Percentiles rank a stretch among this genome's conserved stretches.
phyloP scores from a whole-genome alignment of 2,329 filamentous ascomycete species.

The Chalaropsis ovoidea region DNA sequence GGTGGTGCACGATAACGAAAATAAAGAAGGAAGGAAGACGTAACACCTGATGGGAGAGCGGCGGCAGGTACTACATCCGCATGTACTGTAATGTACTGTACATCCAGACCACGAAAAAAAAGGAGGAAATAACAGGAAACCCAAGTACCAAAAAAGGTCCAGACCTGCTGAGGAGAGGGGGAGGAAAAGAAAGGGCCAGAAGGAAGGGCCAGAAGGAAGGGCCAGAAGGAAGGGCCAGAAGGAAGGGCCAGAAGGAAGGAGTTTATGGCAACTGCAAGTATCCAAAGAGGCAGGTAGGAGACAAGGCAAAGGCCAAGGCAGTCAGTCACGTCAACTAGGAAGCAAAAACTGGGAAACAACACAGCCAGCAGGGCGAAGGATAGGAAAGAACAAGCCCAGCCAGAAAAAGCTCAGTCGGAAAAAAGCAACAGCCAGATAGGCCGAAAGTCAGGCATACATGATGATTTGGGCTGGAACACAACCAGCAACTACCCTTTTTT shows the following conservation, averaged over 20 bases:
- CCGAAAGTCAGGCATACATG: background rate
- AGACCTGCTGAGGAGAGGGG: background rate
- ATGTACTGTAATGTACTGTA: background rate
- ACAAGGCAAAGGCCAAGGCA: background rate
- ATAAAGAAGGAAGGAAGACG: background rate
- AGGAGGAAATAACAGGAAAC: conserved; percentile 3
- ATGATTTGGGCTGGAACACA: background rate
- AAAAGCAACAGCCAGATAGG: no score
- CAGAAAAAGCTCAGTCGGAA: no score
- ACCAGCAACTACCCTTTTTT: background rate
- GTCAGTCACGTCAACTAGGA: background rate
- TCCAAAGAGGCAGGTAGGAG: background rate
- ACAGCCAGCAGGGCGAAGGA: background rate
- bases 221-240: background rate
- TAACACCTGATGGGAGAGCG: background rate
- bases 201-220: no score
- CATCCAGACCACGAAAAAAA: background rate
- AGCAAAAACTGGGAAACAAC: background rate
- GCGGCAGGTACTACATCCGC: background rate
- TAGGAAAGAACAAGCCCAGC: no score
- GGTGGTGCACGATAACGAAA: conserved; percentile 12
- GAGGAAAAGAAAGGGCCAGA: background rate
- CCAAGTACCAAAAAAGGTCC: background rate
- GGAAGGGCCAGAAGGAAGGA: background rate
- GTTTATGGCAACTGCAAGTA: conserved; percentile 1